Base-by-base conservation (phyloP, 106 monocot genomes). In the Allium fistulosum region DNA sequence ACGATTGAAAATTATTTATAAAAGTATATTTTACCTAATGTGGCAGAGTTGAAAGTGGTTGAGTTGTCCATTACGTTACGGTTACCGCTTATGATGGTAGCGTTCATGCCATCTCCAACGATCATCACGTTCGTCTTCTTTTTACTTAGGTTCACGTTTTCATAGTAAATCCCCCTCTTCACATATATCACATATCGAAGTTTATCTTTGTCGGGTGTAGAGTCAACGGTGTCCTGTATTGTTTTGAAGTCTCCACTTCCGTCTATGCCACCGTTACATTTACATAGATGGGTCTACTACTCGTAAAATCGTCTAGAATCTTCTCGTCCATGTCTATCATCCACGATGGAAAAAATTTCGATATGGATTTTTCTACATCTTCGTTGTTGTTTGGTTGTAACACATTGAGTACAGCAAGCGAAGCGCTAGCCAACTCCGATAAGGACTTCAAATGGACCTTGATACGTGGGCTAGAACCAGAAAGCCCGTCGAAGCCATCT, bases 81-180 rank as follows among this genome's bases (percentile, higher is more conserved):
- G 52, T 69, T 77, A 7, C 81, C 81, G 2, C 77, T 69, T 28
- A 81, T 73, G 52, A 77, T 46, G 11, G 81, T 77, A 17, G 63
- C 28, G 8, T 50, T 48, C 69, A 68, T 46, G 51, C 81, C 81
- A 27, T 81, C 81, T 1, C 81, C 81, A 13, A 73, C 69, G 26
- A 81, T 68, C 76, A 69, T 77, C 13, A 81, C 11, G 17, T 73
- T 77, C 4, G 60, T 76, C 76, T 72, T 81, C 7, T 28, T 76
- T 47, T 69, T 76, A 11, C 63, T 68, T 3, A 81, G 15, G 0
- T 11, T 46, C 3, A 81, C 81, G 13, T 58, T 81, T 68, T 81
- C 81, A 27, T 62, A 62, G 17, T 81, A 81, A 17, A 64, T 68
- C 0, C 81, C 81, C 11, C 62, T 73, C 81, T 77, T 81, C 68